A percentile compares a stretch with the other conserved stretches of the same genome.
phyloP scores from a whole-genome alignment of 169 alveolate species.

The Plasmodium yoelii region DNA sequence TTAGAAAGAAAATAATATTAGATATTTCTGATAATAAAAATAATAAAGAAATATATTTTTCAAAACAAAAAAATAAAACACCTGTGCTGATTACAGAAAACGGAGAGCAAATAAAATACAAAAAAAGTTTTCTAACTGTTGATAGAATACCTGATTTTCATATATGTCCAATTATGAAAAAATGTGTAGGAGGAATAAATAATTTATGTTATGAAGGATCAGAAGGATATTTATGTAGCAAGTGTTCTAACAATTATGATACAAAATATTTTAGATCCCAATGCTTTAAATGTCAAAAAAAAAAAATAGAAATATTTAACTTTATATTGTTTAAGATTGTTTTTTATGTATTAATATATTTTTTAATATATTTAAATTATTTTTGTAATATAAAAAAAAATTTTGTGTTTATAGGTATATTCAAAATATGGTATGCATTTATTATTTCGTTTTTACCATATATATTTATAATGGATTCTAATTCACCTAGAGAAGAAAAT shows the following conservation, averaged over 20 bases:
- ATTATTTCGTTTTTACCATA: conserved; percentile 67
- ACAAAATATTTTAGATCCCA: conserved; percentile 43
- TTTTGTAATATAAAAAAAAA: conserved; percentile 71
- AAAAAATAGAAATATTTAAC: conserved; percentile 40
- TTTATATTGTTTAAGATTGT: conserved; percentile 28
- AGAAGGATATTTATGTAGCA: conserved; percentile 83
- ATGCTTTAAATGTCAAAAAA: conserved; percentile 49
- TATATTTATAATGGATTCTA: conserved; percentile 36
- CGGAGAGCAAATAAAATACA: conserved; percentile 48
- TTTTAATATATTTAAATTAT: conserved; percentile 66
- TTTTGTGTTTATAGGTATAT: conserved; percentile 58
- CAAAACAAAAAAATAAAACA: background rate
- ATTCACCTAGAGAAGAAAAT: background rate
- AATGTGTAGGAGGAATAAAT: conserved; percentile 53
- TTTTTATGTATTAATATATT: conserved; percentile 45
- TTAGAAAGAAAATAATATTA: background rate
- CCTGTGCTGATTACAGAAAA: conserved; percentile 49
- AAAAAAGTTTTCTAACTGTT: conserved; percentile 29
- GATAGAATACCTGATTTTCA: conserved; percentile 75
- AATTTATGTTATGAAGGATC: conserved; percentile 82
- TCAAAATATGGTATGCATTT: conserved; percentile 74
- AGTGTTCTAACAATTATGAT: conserved; percentile 71
- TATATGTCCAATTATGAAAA: conserved; percentile 63
- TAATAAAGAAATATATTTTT: background rate
- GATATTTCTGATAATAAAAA: background rate